A percentile compares a stretch with the other conserved stretches of the same genome.
These are phyloP conservation scores for Mangifera indica DNA, from an alignment of 345 rosid genomes.

Conservation along the genomic window DNA sequence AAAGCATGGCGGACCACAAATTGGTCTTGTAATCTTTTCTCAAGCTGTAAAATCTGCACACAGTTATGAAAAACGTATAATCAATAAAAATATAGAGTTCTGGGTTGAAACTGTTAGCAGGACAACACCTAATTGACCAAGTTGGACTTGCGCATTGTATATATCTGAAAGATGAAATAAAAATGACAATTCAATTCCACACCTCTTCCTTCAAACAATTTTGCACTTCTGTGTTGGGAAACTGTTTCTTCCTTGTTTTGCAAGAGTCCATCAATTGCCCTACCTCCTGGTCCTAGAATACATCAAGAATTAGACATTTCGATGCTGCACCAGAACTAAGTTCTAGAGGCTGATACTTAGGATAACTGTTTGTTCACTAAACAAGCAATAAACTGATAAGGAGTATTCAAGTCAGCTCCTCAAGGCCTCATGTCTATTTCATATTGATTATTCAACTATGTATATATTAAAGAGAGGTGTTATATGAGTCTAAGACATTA, in stretches of 20 bases:
- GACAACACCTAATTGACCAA: not conserved
- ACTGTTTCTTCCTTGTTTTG: constrained; percentile 45
- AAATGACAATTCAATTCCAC: constrained; percentile 17
- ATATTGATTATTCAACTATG: no score
- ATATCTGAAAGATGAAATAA: not conserved
- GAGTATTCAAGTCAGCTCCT: constrained; percentile 1
- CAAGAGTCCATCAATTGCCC: constrained; percentile 40
- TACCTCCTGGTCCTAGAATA: constrained; percentile 54
- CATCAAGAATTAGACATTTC: constrained; percentile 19
- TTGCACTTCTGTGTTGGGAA: constrained; percentile 46
- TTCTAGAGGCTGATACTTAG: not conserved
- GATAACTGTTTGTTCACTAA: not conserved
- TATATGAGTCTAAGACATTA: constrained; percentile 14
- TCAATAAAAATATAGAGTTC: not conserved
- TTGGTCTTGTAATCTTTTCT: constrained; percentile 74
- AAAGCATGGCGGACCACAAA: constrained; percentile 69
- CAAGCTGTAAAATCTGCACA: constrained; percentile 77
- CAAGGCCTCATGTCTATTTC: constrained; percentile 15
- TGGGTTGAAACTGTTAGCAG: not conserved
- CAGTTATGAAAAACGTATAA: not conserved
- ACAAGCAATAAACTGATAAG: constrained; percentile 3
- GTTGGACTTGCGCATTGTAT: not conserved
- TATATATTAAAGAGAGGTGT: not conserved
- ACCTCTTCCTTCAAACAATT: constrained; percentile 87
- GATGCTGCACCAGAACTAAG: not conserved